Base-by-base conservation (phyloP, 2,329 filamentous ascomycete species). In the Corinectria fuckeliana region DNA sequence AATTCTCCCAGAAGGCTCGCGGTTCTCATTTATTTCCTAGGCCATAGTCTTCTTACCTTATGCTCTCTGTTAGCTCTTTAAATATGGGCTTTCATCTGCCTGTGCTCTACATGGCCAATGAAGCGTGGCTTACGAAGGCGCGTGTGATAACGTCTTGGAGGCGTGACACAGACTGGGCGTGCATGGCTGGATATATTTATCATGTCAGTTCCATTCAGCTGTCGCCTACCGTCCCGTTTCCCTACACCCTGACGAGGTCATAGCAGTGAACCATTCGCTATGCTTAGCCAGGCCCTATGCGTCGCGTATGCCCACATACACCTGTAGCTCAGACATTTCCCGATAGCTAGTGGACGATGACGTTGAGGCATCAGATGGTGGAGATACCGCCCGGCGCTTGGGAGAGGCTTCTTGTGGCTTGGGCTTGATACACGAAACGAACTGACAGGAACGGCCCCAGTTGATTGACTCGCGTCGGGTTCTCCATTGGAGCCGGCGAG, bases 131-230 rank as follows among this genome's bases (percentile, higher is more conserved):
- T 36, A n/a, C n/a, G n/a, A n/a, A n/a, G n/a, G n/a, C 47, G 32
- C 28, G 42, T 38, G 41, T 21, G 42, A 39, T n/a, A 41, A 18
- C 16, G 23, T n/a, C 21, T 55, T 25, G 32, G 42, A 42, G 32
- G 42, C 34, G 52, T 55, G 42, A 55, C 42, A 36, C 44, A 44
- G 32, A 11, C 45, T 39, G 23, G 10, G 14, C 36, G 34, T 55
- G 42, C 42, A 28, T 45, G 34, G 32, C 44, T 48, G 44, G 25
- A 32, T 30, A 39, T 39, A 11, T 20, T 39, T 32, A 34, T 39
- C 26, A 28, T 30, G 28, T 34, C 30, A 41, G 47, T 26, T 25
- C 28, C 45, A 38, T 50, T 47, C 47, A 30, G 44, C 47, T 56
- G 47, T 44, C 54, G 50, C 23, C 53, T 45, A 30, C 16, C 38